Evolutionary conservation across 2,329 filamentous ascomycete species (phyloP).

Genomic region (Pseudogymnoascus sp.): DNA sequence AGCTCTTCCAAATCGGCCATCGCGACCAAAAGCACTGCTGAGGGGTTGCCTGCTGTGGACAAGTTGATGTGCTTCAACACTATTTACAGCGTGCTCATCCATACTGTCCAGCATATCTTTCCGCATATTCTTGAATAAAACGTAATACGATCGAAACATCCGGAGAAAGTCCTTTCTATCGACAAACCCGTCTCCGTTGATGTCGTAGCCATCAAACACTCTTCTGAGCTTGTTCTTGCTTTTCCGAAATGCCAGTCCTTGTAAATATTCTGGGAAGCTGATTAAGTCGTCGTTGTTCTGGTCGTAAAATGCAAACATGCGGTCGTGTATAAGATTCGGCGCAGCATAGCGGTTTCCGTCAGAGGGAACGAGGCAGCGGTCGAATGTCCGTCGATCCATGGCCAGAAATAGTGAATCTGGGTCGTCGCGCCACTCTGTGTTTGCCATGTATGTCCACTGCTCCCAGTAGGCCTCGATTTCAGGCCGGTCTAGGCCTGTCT

Average conservation of each 20-base stretch:
- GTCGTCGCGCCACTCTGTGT: slow-evolving; percentile 74
- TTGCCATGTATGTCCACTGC: slow-evolving; percentile 91
- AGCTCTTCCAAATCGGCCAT: slow-evolving; percentile 57
- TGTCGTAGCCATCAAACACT: slow-evolving; percentile 84
- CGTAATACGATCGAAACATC: slow-evolving; percentile 88
- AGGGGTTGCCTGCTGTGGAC: slow-evolving; percentile 68
- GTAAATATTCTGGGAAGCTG: slow-evolving; percentile 84
- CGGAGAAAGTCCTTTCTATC: slow-evolving; percentile 80
- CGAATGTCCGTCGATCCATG: slow-evolving; percentile 89
- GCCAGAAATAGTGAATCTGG: slow-evolving; percentile 70
- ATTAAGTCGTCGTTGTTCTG: slow-evolving; percentile 83
- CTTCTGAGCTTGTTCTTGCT: slow-evolving; percentile 61
- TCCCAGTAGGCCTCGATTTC: slow-evolving; percentile 93
- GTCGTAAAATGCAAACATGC: slow-evolving; percentile 96
- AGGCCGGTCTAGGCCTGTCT: slow-evolving; percentile 73
- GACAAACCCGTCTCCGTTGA: slow-evolving; percentile 81
- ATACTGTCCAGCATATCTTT: slow-evolving; percentile 71
- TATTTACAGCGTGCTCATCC: slow-evolving; percentile 70
- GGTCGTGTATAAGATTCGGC: slow-evolving; percentile 87
- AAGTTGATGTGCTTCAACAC: slow-evolving; percentile 67
- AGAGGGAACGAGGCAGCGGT: slow-evolving; percentile 81
- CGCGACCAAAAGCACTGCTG: slow-evolving; percentile 66
- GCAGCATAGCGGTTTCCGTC: slow-evolving; percentile 68
- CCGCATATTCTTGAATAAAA: slow-evolving; percentile 82
- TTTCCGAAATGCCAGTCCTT: slow-evolving; percentile 66